Evolutionary conservation across 2,329 filamentous ascomycete genomes (phyloP), one percentile per base, ranked within the genome.

Genomic region (Alternaria panax): DNA sequence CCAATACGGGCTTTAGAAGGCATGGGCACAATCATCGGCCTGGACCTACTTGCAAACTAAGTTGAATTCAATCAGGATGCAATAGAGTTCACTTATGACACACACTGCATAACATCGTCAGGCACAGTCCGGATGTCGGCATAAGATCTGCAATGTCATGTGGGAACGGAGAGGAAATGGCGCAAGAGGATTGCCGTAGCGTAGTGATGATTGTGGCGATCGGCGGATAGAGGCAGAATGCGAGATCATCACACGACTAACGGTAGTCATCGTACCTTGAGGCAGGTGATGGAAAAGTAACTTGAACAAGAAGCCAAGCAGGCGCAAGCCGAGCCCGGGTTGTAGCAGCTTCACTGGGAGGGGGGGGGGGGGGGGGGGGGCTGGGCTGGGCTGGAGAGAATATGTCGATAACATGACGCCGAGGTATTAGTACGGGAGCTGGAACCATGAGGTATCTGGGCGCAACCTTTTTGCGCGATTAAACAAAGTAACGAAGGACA

Each of bases 121-220:
- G 56, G 22, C 45, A 46, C 36, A 24, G 25, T 20, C 40, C 34
- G 51, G 27, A 22, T 34, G 42, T 36, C 50, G 25, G 46, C 38
- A 51, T 45, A 14, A 30, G 34, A 53, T 36, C 36, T 36, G 47
- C 28, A 5, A 28, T 32, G 27, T 34, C 45, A 47, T 22, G 28
- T 47, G 45, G 34, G 18, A 40, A 22, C 18, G 18, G 43, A 22
- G 42, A 25, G 51, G 41, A 48, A 18, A 41, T 47, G 55, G 34
- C 42, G 42, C 52, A 54, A 54, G 55, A 28, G 22, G 34, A 50
- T 45, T 22, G 52, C 51, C 28, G 41, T 57, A 34, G 48, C 45
- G 45, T 34, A 22, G n/a, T 47, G 45, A 47, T 54, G 42, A 50
- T 48, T 51, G 54, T 52, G 60, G 53, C 51, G 65, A 66, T 66